A percentile compares a stretch with the other conserved stretches of the same genome.
Evolutionary conservation across 2,329 filamentous ascomycete species (phyloP).

Genomic region (Diplodia sapinea): DNA sequence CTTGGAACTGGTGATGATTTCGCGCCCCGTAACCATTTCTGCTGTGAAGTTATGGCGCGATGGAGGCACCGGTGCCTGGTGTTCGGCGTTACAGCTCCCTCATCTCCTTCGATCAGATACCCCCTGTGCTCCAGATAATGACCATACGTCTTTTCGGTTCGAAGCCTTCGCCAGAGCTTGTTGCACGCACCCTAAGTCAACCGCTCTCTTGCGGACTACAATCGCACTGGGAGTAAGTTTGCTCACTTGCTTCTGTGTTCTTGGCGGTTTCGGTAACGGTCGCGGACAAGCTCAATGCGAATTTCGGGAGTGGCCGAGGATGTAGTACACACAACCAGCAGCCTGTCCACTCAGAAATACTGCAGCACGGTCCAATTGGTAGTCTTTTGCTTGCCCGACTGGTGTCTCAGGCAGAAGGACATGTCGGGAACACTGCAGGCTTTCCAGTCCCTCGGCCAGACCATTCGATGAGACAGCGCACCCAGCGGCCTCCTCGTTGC

Average conservation of each 20-base stretch:
- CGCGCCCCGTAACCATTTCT: not conserved
- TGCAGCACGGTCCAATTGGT: not conserved
- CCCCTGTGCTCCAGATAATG: conserved; percentile 5
- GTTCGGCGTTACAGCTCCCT: not conserved
- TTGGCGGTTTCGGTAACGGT: not conserved
- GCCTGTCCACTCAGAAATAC: not conserved
- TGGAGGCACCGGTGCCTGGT: conserved; percentile 4
- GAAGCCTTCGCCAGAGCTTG: not conserved
- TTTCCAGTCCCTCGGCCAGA: not conserved
- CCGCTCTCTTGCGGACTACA: not conserved
- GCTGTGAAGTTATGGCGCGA: not conserved
- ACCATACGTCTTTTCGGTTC: not conserved
- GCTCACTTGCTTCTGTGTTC: not conserved
- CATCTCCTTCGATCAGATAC: conserved; percentile 20
- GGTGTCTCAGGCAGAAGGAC: not conserved
- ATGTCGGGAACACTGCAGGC: not conserved
- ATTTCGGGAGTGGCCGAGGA: not conserved
- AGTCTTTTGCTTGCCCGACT: not conserved
- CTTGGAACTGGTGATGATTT: conserved; percentile 83
- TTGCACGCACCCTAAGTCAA: not conserved
- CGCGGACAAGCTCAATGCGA: not conserved
- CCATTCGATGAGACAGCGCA: not conserved
- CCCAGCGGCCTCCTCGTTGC: not conserved
- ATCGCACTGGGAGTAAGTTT: not conserved
- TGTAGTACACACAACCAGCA: no score